A percentile compares a stretch with the other conserved stretches of the same genome.
Evolutionary conservation across 495 filamentous ascomycete genomes (phyloP).

Genomic region (Neurospora sp.): DNA sequence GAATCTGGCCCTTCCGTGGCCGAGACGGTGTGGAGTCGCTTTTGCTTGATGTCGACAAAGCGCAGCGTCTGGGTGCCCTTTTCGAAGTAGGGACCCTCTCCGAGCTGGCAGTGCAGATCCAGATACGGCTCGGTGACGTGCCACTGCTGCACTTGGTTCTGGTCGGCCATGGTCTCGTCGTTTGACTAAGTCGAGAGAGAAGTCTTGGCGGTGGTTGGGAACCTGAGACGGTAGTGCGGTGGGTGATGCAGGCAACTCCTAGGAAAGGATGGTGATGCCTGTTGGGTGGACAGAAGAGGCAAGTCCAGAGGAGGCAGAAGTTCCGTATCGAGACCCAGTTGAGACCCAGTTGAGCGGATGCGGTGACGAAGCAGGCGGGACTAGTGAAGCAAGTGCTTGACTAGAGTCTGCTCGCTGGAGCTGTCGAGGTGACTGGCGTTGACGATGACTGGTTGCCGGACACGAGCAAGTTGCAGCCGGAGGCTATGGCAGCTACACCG

Average conservation of each 20-base stretch:
- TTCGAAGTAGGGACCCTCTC: conserved; percentile 80
- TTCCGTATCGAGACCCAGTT: not conserved
- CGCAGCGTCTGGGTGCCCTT: conserved; percentile 57
- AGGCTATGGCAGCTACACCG: not conserved
- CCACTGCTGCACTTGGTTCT: conserved; percentile 29
- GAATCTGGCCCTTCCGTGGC: conserved; percentile 53
- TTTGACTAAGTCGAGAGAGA: not conserved
- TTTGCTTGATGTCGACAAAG: conserved; percentile 82
- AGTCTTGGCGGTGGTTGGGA: not conserved
- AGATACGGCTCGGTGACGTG: conserved; percentile 59
- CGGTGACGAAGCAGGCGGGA: not conserved
- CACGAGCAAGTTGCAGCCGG: not conserved
- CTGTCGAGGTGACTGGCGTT: not conserved
- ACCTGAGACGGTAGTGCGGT: not conserved
- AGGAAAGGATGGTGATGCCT: not conserved
- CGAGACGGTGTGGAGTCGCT: conserved; percentile 64
- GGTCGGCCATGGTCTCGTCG: conserved; percentile 15
- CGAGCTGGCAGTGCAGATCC: conserved; percentile 58
- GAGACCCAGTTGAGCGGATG: not conserved
- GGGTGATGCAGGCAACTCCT: not conserved
- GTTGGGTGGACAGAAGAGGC: not conserved
- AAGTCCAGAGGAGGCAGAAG: not conserved
- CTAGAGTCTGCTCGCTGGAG: not conserved
- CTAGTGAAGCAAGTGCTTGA: not conserved
- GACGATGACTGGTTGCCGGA: not conserved